These are phyloP conservation scores for Hyaloscypha variabilis DNA, from an alignment of 495 filamentous ascomycete genomes.

Conservation along the genomic window DNA sequence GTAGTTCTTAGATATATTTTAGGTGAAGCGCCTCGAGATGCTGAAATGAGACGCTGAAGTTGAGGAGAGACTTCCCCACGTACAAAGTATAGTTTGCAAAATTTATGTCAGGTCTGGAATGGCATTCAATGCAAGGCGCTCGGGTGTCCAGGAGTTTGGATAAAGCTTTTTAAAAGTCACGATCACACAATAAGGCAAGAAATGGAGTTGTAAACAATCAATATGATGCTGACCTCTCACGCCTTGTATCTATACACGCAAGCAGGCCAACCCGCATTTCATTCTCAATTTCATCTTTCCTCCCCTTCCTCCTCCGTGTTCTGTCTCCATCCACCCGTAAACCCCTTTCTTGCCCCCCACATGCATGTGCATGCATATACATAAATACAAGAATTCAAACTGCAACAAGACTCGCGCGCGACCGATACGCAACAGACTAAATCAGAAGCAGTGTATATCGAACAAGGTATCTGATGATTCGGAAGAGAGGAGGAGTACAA, in stretches of 20 bases:
- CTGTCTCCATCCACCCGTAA: neutral
- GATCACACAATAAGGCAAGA: neutral
- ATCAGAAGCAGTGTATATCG: constrained; percentile 34
- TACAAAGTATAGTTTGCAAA: too few species aligned
- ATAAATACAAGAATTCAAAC: constrained; percentile 21
- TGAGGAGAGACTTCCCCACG: too few species aligned
- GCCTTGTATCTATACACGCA: constrained; percentile 8
- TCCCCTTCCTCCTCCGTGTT: neutral
- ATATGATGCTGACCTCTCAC: constrained; percentile 15
- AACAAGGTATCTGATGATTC: constrained; percentile 39
- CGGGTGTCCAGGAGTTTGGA: too few species aligned
- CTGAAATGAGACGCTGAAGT: too few species aligned
- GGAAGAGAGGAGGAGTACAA: constrained; percentile 24
- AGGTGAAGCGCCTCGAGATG: too few species aligned
- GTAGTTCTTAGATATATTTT: too few species aligned
- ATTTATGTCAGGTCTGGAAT: too few species aligned
- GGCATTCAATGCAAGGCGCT: too few species aligned
- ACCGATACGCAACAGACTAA: constrained; percentile 6
- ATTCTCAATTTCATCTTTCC: neutral
- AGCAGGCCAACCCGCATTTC: constrained; percentile 3
- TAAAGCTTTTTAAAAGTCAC: neutral
- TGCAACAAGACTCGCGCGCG: constrained; percentile 11
- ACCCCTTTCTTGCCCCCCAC: constrained; percentile 12
- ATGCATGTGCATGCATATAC: constrained; percentile 20
- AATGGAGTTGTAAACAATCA: constrained; percentile 4